Conservation (phyloP, 2,329 filamentous ascomycete species). For the Aspergillus sergii region DNA sequence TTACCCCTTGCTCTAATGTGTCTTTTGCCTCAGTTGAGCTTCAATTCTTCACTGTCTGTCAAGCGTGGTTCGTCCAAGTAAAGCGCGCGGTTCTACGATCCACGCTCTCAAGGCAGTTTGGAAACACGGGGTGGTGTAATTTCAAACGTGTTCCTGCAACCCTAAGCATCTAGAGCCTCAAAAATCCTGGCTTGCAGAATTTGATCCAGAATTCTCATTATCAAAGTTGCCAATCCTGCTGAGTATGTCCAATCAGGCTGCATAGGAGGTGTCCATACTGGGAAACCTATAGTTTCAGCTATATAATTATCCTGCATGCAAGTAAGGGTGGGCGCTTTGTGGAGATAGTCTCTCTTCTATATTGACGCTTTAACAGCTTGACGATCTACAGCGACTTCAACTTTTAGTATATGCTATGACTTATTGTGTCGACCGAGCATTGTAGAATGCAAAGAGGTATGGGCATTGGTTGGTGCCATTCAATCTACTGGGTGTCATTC, state of each 20-base stretch:
- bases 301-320: not conserved
- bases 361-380: not conserved
- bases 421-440: not conserved
- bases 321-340: constrained; percentile 2
- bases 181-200: constrained; percentile 14
- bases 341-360: not conserved
- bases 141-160: constrained; percentile 16
- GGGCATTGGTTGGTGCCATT: not conserved
- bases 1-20: constrained; percentile 2
- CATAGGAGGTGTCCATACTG: not conserved
- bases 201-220: constrained; percentile 6
- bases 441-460: not conserved
- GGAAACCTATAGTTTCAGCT: not conserved
- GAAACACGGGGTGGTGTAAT: constrained; percentile 2
- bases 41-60: not conserved
- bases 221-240: not conserved
- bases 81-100: constrained; percentile 19
- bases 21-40: not conserved
- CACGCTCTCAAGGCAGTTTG: not conserved
- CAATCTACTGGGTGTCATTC: not conserved
- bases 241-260: constrained; percentile 1
- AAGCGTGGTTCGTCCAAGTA: constrained; percentile 7
- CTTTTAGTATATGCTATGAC: not conserved
- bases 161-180: constrained; percentile 4
- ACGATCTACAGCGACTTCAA: not conserved